Evolutionary conservation across 257 asterid species (phyloP).

Genomic region (Gynochthodes officinalis): DNA sequence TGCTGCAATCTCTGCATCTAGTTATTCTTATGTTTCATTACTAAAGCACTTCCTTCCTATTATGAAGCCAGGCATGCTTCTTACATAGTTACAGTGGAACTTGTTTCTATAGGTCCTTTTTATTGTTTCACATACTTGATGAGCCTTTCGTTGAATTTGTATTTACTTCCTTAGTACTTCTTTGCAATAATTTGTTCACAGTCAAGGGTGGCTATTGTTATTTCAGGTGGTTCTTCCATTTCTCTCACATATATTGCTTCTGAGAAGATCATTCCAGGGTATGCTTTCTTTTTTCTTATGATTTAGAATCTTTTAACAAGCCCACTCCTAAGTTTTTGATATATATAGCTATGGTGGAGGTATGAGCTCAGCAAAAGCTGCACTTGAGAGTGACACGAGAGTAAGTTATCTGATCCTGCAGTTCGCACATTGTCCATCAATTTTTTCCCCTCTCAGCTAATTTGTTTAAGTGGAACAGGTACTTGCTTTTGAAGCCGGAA

Average conservation of each 20-base stretch:
- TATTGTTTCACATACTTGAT: background rate
- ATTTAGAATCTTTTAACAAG: conserved; percentile 10
- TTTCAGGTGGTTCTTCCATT: conserved; percentile 74
- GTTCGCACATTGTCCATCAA: background rate
- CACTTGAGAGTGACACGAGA: conserved; percentile 82
- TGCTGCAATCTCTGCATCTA: conserved; percentile 92
- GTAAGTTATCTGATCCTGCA: conserved; percentile 34
- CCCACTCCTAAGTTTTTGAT: conserved; percentile 10
- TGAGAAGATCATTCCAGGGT: conserved; percentile 92
- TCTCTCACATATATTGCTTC: conserved; percentile 87
- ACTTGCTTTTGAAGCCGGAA: conserved; percentile 92
- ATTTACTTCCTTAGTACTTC: background rate
- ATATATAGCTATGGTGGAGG: conserved; percentile 79
- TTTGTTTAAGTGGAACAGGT: conserved; percentile 44
- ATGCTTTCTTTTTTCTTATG: conserved; percentile 13
- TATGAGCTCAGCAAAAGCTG: conserved; percentile 95
- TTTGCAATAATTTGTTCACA: background rate
- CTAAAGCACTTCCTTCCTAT: conserved; percentile 77
- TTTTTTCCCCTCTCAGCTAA: conserved; percentile 3
- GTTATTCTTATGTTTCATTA: conserved; percentile 79
- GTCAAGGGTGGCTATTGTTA: conserved; percentile 14
- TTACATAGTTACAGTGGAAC: background rate
- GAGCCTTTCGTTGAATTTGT: background rate
- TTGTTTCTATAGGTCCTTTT: background rate
- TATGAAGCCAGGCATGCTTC: conserved; percentile 68